Conservation (phyloP, 305 asterid genomes). For the Salvia sclarea region DNA sequence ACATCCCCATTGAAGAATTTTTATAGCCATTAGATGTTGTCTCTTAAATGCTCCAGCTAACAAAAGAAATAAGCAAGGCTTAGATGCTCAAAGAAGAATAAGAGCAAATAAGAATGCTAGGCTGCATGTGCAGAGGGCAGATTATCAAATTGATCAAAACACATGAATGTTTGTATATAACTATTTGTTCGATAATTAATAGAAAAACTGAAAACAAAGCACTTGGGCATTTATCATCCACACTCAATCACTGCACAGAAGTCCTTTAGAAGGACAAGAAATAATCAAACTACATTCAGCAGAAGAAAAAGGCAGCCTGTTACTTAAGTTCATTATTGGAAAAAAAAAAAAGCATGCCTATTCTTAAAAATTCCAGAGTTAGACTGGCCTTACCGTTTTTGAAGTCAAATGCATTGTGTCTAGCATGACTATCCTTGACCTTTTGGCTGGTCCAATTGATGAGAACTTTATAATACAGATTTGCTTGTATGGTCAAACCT, state of each 20-base stretch:
- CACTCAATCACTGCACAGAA: not conserved
- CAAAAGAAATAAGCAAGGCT: not conserved
- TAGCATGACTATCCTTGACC: conserved; percentile 79
- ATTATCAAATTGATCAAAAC: not conserved
- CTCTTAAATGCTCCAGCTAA: not conserved
- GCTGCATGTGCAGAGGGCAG: not conserved
- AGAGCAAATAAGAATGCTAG: not conserved
- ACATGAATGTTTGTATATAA: not conserved
- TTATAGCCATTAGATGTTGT: no score
- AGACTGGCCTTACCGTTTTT: conserved; percentile 56
- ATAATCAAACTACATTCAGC: not conserved
- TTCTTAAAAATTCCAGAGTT: conserved; percentile 8
- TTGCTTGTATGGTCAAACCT: conserved; percentile 94
- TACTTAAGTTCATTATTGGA: not conserved
- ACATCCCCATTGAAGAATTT: no score
- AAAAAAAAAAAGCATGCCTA: not conserved
- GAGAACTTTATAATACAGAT: conserved; percentile 74
- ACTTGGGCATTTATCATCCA: not conserved
- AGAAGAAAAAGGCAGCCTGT: not conserved
- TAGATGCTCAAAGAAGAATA: not conserved
- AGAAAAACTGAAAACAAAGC: not conserved
- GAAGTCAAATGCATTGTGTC: conserved; percentile 86
- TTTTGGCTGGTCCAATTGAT: conserved; percentile 97
- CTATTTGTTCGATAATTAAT: not conserved
- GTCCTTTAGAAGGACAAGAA: not conserved